These are phyloP conservation scores for Exophiala phaeomuriformis DNA, from an alignment of 2,329 filamentous ascomycete species.

Conservation along the genomic window DNA sequence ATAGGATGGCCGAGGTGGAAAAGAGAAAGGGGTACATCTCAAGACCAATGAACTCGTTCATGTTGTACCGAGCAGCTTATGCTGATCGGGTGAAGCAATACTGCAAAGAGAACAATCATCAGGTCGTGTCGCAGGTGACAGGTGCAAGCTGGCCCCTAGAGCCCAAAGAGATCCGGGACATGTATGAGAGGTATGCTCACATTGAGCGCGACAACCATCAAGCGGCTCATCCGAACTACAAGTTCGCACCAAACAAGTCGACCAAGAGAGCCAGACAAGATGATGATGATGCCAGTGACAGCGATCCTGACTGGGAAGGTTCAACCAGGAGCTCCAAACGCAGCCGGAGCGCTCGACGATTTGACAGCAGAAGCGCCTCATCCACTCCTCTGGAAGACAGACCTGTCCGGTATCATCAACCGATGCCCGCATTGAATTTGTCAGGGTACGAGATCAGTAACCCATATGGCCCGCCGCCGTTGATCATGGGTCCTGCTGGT, in stretches of 20 bases:
- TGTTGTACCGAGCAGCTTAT: conserved; percentile 91
- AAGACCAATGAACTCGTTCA: conserved; percentile 94
- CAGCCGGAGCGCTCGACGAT: conserved; percentile 19
- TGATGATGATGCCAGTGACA: conserved; percentile 35
- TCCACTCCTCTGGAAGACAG: conserved; percentile 24
- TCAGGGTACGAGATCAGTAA: conserved; percentile 23
- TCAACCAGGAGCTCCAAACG: conserved; percentile 22
- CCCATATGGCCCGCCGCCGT: conserved; percentile 27
- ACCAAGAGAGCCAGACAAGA: conserved; percentile 42
- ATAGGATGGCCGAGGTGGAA: conserved; percentile 60
- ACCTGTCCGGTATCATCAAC: conserved; percentile 10
- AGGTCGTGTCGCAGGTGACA: conserved; percentile 80
- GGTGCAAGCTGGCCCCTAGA: conserved; percentile 82
- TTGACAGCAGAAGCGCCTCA: conserved; percentile 23
- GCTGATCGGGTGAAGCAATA: conserved; percentile 77
- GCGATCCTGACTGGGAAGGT: conserved; percentile 25
- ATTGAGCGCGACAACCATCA: conserved; percentile 79
- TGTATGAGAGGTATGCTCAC: conserved; percentile 71
- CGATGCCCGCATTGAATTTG: conserved; percentile 17
- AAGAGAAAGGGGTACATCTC: conserved; percentile 73
- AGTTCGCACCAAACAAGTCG: conserved; percentile 78
- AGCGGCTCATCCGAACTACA: conserved; percentile 81
- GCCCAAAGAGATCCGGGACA: conserved; percentile 60
- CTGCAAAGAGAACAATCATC: conserved; percentile 83
- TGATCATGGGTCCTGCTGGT: conserved; percentile 16